Conservation (phyloP, 352 stramenopile genomes). For the Phytophthora megakarya region DNA sequence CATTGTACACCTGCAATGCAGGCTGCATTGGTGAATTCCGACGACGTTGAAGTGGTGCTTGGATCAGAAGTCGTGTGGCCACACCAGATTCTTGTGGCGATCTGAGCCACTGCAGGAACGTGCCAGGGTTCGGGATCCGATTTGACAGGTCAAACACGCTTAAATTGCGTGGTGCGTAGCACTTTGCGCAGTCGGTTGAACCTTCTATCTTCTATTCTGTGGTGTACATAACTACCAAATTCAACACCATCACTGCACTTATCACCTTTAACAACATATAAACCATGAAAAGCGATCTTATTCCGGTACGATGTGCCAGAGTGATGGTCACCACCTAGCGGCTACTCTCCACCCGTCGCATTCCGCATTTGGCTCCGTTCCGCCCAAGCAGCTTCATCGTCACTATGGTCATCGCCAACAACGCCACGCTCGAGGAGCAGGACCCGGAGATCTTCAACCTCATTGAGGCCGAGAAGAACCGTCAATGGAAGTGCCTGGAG, state of each 20-base stretch:
- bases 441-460: conserved; percentile 98
- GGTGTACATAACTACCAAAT: neutral
- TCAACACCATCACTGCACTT: neutral
- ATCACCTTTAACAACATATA: conserved; percentile 12
- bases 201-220: conserved; percentile 24
- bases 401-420: conserved; percentile 70
- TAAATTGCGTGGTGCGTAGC: conserved; percentile 37
- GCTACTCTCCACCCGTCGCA: conserved; percentile 10
- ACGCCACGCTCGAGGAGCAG: conserved; percentile 90
- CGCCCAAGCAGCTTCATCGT: conserved; percentile 20
- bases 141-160: conserved; percentile 41
- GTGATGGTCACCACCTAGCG: conserved; percentile 29
- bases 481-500: conserved; percentile 97
- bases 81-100: conserved; percentile 25
- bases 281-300: conserved; percentile 15
- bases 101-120: conserved; percentile 38
- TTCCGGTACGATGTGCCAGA: conserved; percentile 20
- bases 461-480: conserved; percentile 98
- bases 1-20: too few species aligned
- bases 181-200: conserved; percentile 25
- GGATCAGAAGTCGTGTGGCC: neutral
- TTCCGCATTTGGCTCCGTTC: conserved; percentile 40
- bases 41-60: neutral
- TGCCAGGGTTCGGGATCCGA: conserved; percentile 34
- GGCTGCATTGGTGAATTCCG: too few species aligned